Evolutionary conservation across 306 rosid species (phyloP).

Genomic region (Sphenostylis stenocarpa): DNA sequence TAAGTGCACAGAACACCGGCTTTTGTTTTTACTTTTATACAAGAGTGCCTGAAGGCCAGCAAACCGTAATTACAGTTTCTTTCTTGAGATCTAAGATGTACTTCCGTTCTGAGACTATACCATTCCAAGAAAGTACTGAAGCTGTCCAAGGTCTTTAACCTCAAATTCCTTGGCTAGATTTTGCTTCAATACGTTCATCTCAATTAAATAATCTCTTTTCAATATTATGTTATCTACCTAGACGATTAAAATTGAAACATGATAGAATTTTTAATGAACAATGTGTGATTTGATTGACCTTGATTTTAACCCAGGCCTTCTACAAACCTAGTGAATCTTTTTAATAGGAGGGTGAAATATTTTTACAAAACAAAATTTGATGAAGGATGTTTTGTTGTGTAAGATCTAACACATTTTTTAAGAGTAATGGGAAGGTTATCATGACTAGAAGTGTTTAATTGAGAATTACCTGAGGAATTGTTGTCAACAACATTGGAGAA

Average conservation of each 20-base stretch:
- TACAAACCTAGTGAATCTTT: not conserved
- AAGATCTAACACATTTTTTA: not conserved
- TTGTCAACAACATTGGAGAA: not conserved
- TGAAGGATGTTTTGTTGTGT: not conserved
- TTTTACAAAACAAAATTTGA: not conserved
- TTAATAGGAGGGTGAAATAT: not conserved
- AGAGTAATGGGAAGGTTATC: not conserved
- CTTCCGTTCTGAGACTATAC: not conserved
- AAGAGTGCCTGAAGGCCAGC: not conserved
- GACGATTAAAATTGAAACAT: not conserved
- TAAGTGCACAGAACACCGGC: no score
- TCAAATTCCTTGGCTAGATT: not conserved
- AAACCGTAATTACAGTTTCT: not conserved
- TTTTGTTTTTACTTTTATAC: no score
- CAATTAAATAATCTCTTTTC: not conserved
- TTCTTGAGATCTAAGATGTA: not conserved
- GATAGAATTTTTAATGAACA: no score
- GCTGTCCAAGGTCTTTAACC: not conserved
- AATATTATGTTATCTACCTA: not conserved
- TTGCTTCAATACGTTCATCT: not conserved
- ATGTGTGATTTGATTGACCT: no score
- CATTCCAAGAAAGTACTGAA: not conserved
- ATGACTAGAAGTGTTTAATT: no score
- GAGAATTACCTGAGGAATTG: not conserved
- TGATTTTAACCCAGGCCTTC: not conserved